These are phyloP conservation scores for Aethionema arabicum DNA, from an alignment of 345 rosid genomes.

Conservation along the genomic window DNA sequence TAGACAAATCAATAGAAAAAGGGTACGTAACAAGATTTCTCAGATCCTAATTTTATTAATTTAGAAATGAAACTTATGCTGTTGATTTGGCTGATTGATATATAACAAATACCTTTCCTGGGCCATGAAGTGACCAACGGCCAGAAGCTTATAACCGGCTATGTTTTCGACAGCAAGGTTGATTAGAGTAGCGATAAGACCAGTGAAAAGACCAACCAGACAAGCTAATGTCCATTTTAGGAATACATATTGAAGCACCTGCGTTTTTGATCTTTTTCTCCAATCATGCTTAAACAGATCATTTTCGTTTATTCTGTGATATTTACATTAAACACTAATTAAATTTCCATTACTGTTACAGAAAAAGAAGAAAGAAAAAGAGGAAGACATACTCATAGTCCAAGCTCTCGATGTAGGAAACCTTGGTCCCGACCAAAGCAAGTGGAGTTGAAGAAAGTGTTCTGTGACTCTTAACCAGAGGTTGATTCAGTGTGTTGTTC, in stretches of 20 bases:
- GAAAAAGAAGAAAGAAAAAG: not conserved
- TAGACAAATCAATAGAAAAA: not conserved
- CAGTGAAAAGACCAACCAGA: constrained; percentile 82
- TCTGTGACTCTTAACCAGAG: constrained; percentile 72
- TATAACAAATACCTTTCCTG: constrained; percentile 47
- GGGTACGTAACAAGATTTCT: not conserved
- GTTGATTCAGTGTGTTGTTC: constrained; percentile 55
- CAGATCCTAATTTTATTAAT: not conserved
- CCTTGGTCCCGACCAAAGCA: constrained; percentile 85
- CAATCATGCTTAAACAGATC: constrained; percentile 95
- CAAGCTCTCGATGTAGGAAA: constrained; percentile 83
- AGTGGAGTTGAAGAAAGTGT: constrained; percentile 75
- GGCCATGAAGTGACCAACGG: constrained; percentile 55
- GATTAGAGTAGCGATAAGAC: constrained; percentile 78
- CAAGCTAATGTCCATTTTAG: constrained; percentile 78
- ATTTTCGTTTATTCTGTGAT: constrained; percentile 81
- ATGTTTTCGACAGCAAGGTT: constrained; percentile 89
- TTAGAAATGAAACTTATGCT: not conserved
- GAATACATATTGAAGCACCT: constrained; percentile 81
- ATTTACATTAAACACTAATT: not conserved
- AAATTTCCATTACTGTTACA: too few species aligned
- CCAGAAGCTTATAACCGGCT: constrained; percentile 87
- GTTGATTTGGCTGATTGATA: not conserved
- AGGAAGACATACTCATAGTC: constrained; percentile 72
- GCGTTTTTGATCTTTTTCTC: constrained; percentile 83